Evolutionary conservation across 1,284 basidiomycete genomes (phyloP).

Genomic region (Erythrobasidium hasegawianum): DNA sequence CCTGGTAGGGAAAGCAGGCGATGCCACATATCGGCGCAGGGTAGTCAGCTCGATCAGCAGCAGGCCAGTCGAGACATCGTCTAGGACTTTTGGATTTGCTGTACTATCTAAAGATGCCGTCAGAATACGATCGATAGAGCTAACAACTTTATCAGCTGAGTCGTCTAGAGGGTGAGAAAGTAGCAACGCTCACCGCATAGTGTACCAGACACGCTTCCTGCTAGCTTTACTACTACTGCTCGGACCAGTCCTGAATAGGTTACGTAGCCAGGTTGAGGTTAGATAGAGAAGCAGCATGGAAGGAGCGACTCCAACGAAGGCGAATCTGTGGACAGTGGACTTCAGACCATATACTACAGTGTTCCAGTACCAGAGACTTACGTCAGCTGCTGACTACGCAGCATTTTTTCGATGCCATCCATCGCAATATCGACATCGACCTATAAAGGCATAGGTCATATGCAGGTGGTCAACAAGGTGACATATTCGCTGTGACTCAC

Average conservation of each 20-base stretch:
- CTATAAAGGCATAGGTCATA: not conserved
- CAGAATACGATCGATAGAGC: constrained; percentile 4
- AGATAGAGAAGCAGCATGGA: constrained; percentile 70
- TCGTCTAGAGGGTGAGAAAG: not conserved
- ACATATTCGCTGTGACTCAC: constrained; percentile 46
- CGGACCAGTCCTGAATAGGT: constrained; percentile 56
- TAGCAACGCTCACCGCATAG: constrained; percentile 48
- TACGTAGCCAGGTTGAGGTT: constrained; percentile 54
- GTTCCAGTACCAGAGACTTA: not conserved
- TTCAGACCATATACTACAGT: no score
- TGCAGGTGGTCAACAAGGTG: no score
- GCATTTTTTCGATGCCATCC: constrained; percentile 80
- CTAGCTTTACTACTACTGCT: constrained; percentile 51
- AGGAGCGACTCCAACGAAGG: constrained; percentile 90
- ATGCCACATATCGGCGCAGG: constrained; percentile 50
- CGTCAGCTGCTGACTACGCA: constrained; percentile 91
- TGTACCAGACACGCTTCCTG: constrained; percentile 50
- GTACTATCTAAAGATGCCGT: constrained; percentile 51
- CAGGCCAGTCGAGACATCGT: constrained; percentile 52
- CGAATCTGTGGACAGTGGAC: constrained; percentile 57
- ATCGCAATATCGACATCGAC: constrained; percentile 83
- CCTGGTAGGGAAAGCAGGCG: constrained; percentile 40
- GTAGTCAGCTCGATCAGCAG: constrained; percentile 53
- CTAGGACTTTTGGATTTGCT: constrained; percentile 45
- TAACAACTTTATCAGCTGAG: constrained; percentile 50